Evolutionary conservation across 2,329 filamentous ascomycete species (phyloP).

Genomic region (Aspergillus transmontanensis): DNA sequence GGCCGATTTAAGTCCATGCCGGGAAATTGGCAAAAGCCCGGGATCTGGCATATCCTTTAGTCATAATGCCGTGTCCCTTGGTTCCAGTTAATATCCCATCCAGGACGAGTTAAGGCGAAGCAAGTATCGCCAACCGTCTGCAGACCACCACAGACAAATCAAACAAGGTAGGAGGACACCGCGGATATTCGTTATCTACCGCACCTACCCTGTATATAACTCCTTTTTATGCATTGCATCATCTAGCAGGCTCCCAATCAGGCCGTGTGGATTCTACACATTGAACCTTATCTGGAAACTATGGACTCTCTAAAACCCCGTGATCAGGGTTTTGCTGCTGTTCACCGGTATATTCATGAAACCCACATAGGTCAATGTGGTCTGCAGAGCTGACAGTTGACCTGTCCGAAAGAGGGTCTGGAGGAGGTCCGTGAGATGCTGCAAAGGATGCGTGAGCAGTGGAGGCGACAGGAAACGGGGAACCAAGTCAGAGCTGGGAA

Average conservation of each 20-base stretch:
- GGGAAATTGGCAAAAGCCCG: neutral
- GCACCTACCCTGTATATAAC: conserved; percentile 3
- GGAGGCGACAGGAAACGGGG: conserved; percentile 13
- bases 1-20: too few relatives aligned
- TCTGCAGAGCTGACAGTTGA: conserved; percentile 4
- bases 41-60: neutral
- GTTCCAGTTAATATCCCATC: neutral
- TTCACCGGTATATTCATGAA: neutral
- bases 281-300: conserved; percentile 3
- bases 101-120: neutral
- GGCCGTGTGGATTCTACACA: conserved; percentile 4
- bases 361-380: neutral
- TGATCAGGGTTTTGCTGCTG: neutral
- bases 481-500: conserved; percentile 11
- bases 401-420: conserved; percentile 1
- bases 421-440: neutral
- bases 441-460: conserved; percentile 1
- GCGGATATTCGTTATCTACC: neutral
- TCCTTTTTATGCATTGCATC: neutral
- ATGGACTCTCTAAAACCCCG: neutral
- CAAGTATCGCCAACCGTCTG: neutral
- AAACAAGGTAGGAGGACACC: neutral
- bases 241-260: neutral
- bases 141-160: neutral
- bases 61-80: neutral